A percentile compares a stretch with the other conserved stretches of the same genome.
These are phyloP conservation scores for Cryptosporidium ryanae DNA, from an alignment of 169 alveolate species.

Conservation along the genomic window DNA sequence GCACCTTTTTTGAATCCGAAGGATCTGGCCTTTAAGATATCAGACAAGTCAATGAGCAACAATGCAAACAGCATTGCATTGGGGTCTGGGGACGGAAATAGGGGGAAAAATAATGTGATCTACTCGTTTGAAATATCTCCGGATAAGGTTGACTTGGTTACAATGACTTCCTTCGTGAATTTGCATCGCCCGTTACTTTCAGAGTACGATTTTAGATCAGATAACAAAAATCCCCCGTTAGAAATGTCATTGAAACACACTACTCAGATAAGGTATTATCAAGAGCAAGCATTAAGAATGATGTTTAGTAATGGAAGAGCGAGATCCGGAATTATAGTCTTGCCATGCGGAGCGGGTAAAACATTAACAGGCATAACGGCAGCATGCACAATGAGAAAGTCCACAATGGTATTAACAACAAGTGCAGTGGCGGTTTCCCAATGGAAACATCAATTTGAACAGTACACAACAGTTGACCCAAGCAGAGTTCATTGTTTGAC, in stretches of 20 bases:
- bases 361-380: slow-evolving; percentile 99
- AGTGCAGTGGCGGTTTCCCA: slow-evolving; percentile 94
- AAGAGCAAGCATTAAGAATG: slow-evolving; percentile 95
- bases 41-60: slow-evolving; percentile 12
- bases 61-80: background rate
- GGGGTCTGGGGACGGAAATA: slow-evolving; percentile 5
- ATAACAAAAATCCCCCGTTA: slow-evolving; percentile 87
- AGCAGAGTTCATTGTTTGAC: slow-evolving; percentile 92
- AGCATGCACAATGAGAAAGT: slow-evolving; percentile 95
- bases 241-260: slow-evolving; percentile 91
- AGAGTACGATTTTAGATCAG: slow-evolving; percentile 97
- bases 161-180: slow-evolving; percentile 87
- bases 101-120: slow-evolving; percentile 66
- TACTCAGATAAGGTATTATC: slow-evolving; percentile 92
- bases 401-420: slow-evolving; percentile 90
- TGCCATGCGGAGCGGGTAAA: slow-evolving; percentile 99
- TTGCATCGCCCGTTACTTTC: slow-evolving; percentile 94
- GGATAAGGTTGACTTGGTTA: slow-evolving; percentile 88
- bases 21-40: slow-evolving; percentile 32
- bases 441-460: slow-evolving; percentile 90
- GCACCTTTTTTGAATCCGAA: slow-evolving; percentile 64
- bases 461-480: slow-evolving; percentile 90
- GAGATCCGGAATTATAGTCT: slow-evolving; percentile 97
- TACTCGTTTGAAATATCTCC: slow-evolving; percentile 90
- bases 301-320: slow-evolving; percentile 98